These are phyloP conservation scores for Monoraphidium neglectum DNA, from an alignment of 139 green algal genomes.

Conservation along the genomic window DNA sequence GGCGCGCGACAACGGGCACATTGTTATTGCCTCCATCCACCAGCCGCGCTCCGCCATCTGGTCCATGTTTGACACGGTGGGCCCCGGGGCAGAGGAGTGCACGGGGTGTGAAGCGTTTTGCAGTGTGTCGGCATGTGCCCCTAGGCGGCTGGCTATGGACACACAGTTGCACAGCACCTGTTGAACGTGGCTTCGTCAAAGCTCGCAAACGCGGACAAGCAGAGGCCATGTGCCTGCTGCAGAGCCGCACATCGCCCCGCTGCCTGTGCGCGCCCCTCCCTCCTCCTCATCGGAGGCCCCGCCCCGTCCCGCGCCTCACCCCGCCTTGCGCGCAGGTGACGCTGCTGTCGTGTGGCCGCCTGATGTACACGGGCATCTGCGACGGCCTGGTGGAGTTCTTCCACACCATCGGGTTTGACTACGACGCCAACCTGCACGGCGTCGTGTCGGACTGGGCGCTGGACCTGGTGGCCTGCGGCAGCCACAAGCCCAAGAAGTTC, in stretches of 20 bases:
- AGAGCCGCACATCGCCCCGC: no score
- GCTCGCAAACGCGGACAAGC: no score
- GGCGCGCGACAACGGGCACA: constrained; percentile 63
- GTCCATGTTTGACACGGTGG: constrained; percentile 71
- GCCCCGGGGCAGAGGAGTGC: no score
- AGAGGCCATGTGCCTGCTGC: no score
- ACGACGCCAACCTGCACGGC: constrained; percentile 22
- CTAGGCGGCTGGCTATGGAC: no score
- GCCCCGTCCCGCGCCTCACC: no score
- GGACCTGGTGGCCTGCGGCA: constrained; percentile 66
- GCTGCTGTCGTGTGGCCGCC: constrained; percentile 58
- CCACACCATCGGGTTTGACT: constrained; percentile 17
- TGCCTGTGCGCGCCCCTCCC: no score
- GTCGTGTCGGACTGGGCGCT: constrained; percentile 32
- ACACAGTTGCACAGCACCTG: no score
- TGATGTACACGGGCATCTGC: constrained; percentile 33
- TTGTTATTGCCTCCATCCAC: constrained; percentile 72
- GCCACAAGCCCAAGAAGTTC: constrained; percentile 49
- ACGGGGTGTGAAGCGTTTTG: no score
- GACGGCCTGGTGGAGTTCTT: constrained; percentile 42
- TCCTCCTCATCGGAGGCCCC: no score
- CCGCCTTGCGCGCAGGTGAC: constrained; percentile 13
- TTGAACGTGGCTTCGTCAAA: no score
- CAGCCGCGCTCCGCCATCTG: constrained; percentile 79
- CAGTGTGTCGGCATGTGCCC: no score